Conservation (phyloP, 140 eudicot genomes). For the Cichorium intybus region DNA sequence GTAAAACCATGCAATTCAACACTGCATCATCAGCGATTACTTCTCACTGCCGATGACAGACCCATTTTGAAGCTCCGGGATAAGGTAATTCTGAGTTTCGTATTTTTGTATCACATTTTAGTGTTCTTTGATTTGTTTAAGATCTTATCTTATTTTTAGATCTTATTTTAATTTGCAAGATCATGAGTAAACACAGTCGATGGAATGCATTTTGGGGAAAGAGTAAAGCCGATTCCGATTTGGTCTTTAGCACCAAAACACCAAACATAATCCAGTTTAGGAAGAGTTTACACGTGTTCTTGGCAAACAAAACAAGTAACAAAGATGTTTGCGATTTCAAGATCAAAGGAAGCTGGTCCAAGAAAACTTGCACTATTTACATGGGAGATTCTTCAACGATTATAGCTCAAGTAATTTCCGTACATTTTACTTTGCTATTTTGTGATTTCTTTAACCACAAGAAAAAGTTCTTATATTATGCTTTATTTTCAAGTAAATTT, state of each 20-base stretch:
- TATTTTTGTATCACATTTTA: background rate
- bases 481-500: background rate
- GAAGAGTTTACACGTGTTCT: slow-evolving; percentile 14
- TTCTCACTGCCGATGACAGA: slow-evolving; percentile 17
- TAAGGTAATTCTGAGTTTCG: slow-evolving; percentile 16
- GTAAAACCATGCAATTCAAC: background rate
- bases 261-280: background rate
- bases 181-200: slow-evolving; percentile 5
- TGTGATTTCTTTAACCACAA: background rate
- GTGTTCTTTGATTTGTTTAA: background rate
- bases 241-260: slow-evolving; percentile 3
- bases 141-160: background rate
- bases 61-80: slow-evolving; percentile 22
- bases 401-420: slow-evolving; percentile 14
- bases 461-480: background rate
- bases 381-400: slow-evolving; percentile 8
- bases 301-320: slow-evolving; percentile 9
- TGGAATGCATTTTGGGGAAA: slow-evolving; percentile 25
- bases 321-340: slow-evolving; percentile 14
- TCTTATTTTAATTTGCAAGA: slow-evolving; percentile 9
- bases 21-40: slow-evolving; percentile 11
- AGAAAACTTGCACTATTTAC: slow-evolving; percentile 4
- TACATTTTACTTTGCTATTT: background rate
- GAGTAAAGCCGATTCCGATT: background rate
- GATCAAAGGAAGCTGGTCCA: slow-evolving; percentile 20